Evolutionary conservation across 2,329 filamentous ascomycete genomes (phyloP), one percentile per base, ranked within the genome.

Genomic region (Xylariaceae sp.): DNA sequence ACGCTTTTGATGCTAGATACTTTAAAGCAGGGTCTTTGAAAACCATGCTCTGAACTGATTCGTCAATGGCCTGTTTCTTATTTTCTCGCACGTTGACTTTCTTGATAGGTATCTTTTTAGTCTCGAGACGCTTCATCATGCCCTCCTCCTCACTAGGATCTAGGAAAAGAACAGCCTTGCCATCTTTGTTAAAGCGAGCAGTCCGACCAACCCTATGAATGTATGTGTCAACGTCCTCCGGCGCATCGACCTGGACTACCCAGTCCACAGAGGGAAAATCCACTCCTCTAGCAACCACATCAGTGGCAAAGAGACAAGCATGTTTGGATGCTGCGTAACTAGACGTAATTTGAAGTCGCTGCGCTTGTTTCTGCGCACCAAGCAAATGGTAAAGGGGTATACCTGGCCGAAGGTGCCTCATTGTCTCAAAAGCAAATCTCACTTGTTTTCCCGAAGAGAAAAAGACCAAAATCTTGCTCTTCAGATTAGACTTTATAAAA

Each of bases 211-310:
- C 59, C 42, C 59, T 50, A 72, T 99, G 94, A 63, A 99, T 97
- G 67, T 99, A 99, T 0, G 94, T 99, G 66, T 97, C 94, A 3
- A 89, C 88, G 70, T 99, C 92, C 71, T 99, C 94, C 0, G 94
- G 94, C 62, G 89, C 95, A 70, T 99, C 94, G n/a, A 89, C 80
- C 69, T 99, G 94, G n/a, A 99, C 90, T 4, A 99, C 94, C 88
- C 94, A 99, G 70, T 99, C 94, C 0, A 99, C 94, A 2, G 91
- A 87, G 0, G 94, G 94, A 68, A 99, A 97, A 70, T 99, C 94
- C 9, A 99, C 81, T 60, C 94, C 94, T 70, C 94, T 83, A 0
- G 94, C 94, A 3, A 95, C 91, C 4, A 99, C 90, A 68, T 99
- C 94, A 0, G 94, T 99, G 1, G 94, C 90, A 68, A 99, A 96